These are phyloP conservation scores for Talaromyces sp. DNA, from an alignment of 2,329 filamentous ascomycete species.

Conservation along the genomic window DNA sequence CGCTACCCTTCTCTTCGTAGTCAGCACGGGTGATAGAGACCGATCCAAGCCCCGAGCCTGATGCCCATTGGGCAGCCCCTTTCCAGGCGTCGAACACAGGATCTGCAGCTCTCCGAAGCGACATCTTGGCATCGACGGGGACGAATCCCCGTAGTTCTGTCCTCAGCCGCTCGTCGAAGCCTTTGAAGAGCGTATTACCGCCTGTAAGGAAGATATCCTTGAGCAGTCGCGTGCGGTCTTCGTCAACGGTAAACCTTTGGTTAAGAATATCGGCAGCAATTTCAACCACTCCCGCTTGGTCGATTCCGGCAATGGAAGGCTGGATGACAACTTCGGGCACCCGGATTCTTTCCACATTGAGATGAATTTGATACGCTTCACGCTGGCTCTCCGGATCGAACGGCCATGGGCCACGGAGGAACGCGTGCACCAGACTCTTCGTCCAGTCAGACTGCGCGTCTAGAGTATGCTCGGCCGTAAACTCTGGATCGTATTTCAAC, in stretches of 20 bases:
- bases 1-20: conserved; percentile 84
- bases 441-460: conserved; percentile 95
- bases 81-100: conserved; percentile 86
- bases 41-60: conserved; percentile 52
- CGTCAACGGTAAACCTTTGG: conserved; percentile 62
- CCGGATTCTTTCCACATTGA: conserved; percentile 94
- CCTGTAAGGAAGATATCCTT: conserved; percentile 90
- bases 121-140: conserved; percentile 63
- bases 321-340: conserved; percentile 93
- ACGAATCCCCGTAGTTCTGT: conserved; percentile 69
- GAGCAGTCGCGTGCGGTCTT: conserved; percentile 65
- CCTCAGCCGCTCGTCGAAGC: conserved; percentile 77
- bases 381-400: conserved; percentile 76
- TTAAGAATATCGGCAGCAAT: conserved; percentile 86
- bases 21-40: conserved; percentile 74
- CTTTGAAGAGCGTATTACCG: conserved; percentile 81
- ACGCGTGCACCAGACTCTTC: conserved; percentile 84
- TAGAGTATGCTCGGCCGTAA: conserved; percentile 86
- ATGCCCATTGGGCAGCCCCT: conserved; percentile 82
- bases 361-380: conserved; percentile 81
- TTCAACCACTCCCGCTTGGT: conserved; percentile 90
- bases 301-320: conserved; percentile 82
- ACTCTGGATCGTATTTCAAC: conserved; percentile 78
- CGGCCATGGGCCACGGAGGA: conserved; percentile 79
- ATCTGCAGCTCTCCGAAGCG: conserved; percentile 68